Base-by-base conservation (phyloP, 305 asterid genomes). In the Withania somnifera region DNA sequence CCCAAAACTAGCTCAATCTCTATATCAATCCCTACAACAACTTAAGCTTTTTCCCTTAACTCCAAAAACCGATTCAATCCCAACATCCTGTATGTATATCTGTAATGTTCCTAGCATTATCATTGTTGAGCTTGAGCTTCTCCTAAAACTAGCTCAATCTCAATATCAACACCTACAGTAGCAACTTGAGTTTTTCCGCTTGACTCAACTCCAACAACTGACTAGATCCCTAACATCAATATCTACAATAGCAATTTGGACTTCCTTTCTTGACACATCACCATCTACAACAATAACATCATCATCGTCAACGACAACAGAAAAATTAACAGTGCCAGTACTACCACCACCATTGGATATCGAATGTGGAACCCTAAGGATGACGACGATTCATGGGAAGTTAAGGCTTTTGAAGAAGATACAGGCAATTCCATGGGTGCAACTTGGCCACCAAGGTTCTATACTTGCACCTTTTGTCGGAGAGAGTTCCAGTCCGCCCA, bases 351-450 rank as follows among this genome's bases (percentile, higher is more conserved):
- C 38, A 15, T 22, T 6, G 5, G 38, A 17, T 52, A 71, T 24
- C 78, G 81, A 81, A 87, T 87, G 88, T 79, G 87, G 90, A 85
- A 84, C 83, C 78, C 83, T 52, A 86, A 76, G 11, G 82, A 80
- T 1, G 82, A 85, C 5, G 81, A 86, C 3, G 86, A 86, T 45
- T 86, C 88, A 4, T 86, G 88, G 88, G 88, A 86, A 32, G 50
- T 83, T 10, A 83, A 77, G 78, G 86, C 88, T 19, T 83, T 86
- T 32, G 83, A 64, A 10, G 83, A 86, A 81, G 88, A 86, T 78
- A 63, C 85, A 5, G n/a, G 80, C 15, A 82, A 82, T 68, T 40
- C 78, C 13, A 69, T 42, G 60, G 81, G 81, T 47, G 56, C 76
- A 51, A 84, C 86, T 11, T 86, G 88, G 88, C 88, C 88, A 0